Percentiles rank a stretch among this genome's conserved stretches.
Conservation (phyloP, 306 rosid genomes). For the Biancaea sappan region DNA sequence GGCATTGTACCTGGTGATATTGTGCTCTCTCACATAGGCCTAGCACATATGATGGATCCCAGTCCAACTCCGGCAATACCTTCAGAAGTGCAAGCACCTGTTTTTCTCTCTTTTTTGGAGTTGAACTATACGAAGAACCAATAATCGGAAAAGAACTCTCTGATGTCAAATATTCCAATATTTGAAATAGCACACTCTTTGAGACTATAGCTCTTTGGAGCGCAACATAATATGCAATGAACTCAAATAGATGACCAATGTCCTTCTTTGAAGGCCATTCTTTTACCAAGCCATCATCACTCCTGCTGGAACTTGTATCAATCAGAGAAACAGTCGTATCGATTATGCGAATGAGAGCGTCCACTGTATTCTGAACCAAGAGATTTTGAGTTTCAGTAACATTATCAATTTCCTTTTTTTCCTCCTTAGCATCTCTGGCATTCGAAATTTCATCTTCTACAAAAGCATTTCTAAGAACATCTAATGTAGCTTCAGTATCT, state of each 20-base stretch:
- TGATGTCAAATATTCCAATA: slow-evolving; percentile 75
- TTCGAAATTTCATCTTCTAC: slow-evolving; percentile 55
- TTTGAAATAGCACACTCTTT: slow-evolving; percentile 64
- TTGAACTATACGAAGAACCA: slow-evolving; percentile 39
- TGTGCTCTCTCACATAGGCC: slow-evolving; percentile 73
- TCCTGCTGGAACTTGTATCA: slow-evolving; percentile 47
- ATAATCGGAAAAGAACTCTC: slow-evolving; percentile 45
- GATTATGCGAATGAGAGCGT: slow-evolving; percentile 67
- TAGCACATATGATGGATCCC: slow-evolving; percentile 77
- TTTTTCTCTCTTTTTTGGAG: slow-evolving; percentile 73
- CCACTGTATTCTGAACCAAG: slow-evolving; percentile 72
- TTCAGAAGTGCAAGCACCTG: slow-evolving; percentile 87
- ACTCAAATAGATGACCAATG: slow-evolving; percentile 68
- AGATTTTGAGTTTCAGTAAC: slow-evolving; percentile 44
- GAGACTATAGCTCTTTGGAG: slow-evolving; percentile 70
- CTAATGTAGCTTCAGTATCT: slow-evolving; percentile 84
- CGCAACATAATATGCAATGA: slow-evolving; percentile 81
- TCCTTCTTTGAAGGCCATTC: slow-evolving; percentile 76
- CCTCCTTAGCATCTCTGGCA: slow-evolving; percentile 35
- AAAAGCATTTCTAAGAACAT: slow-evolving; percentile 77
- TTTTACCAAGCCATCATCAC: slow-evolving; percentile 42
- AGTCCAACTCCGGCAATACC: slow-evolving; percentile 75
- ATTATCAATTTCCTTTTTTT: slow-evolving; percentile 38
- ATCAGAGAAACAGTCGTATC: slow-evolving; percentile 49
- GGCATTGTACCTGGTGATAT: slow-evolving; percentile 69